Percentiles rank a stretch among this genome's conserved stretches.
Evolutionary conservation across 2,329 filamentous ascomycete genomes (phyloP).

Genomic region (Ophiostoma populinum): DNA sequence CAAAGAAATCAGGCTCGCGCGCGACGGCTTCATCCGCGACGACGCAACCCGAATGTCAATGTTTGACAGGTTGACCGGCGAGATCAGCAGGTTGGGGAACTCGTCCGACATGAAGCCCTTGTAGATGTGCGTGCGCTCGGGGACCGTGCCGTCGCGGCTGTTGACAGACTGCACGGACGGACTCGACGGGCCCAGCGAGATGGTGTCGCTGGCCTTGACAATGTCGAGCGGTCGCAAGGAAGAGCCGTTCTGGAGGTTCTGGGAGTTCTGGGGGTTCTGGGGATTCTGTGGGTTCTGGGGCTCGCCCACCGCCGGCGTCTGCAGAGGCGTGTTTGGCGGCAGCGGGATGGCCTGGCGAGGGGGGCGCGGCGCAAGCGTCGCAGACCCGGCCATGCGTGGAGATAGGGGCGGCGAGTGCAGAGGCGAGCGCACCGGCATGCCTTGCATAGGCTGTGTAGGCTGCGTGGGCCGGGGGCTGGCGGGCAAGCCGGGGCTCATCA

Average conservation of each 20-base stretch:
- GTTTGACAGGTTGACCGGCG: slow-evolving; percentile 74
- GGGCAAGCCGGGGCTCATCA: slow-evolving; percentile 44
- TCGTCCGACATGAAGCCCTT: slow-evolving; percentile 69
- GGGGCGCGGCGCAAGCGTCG: slow-evolving; percentile 48
- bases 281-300: too few species aligned
- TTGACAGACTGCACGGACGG: slow-evolving; percentile 10
- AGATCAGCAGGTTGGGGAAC: slow-evolving; percentile 68
- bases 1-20: slow-evolving; percentile 65
- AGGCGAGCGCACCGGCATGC: slow-evolving; percentile 28
- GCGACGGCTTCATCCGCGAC: slow-evolving; percentile 82
- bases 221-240: slow-evolving; percentile 23
- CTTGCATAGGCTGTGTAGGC: too few species aligned
- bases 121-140: slow-evolving; percentile 38
- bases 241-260: too few species aligned
- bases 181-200: slow-evolving; percentile 13
- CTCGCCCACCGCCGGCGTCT: slow-evolving; percentile 25
- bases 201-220: slow-evolving; percentile 15
- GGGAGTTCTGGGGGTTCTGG: too few species aligned
- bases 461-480: slow-evolving; percentile 41
- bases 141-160: slow-evolving; percentile 21
- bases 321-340: slow-evolving; percentile 50
- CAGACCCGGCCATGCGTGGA: slow-evolving; percentile 29
- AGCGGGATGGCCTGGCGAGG: slow-evolving; percentile 58
- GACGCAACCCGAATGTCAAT: slow-evolving; percentile 80
- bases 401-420: slow-evolving; percentile 52